A percentile compares a stretch with the other conserved stretches of the same genome.
Conservation (phyloP, 1,284 basidiomycete species). For the Moesziomyces aphidis region DNA sequence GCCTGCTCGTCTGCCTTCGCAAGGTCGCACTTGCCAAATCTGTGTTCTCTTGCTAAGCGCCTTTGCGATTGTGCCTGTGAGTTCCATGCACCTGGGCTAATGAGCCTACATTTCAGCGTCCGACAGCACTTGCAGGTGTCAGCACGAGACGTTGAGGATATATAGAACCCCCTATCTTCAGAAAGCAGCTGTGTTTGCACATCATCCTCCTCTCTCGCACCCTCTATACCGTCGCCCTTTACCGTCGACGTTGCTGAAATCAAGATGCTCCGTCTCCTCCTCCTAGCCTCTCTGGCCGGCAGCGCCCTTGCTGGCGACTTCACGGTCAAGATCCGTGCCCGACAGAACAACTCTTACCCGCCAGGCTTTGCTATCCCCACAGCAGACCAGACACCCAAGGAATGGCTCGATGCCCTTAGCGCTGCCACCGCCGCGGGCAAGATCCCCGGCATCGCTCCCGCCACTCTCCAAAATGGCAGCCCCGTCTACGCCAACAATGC, state of each 20-base stretch:
- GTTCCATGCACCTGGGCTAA: too few species aligned
- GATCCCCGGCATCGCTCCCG: slow-evolving; percentile 50
- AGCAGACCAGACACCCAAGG: slow-evolving; percentile 35
- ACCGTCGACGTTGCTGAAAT: not conserved
- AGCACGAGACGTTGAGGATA: too few species aligned
- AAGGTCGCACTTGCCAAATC: not conserved
- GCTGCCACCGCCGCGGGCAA: slow-evolving; percentile 46
- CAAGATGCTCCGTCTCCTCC: slow-evolving; percentile 27
- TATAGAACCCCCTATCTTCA: too few species aligned
- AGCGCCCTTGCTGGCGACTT: slow-evolving; percentile 38
- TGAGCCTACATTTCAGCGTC: too few species aligned
- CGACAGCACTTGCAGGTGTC: too few species aligned
- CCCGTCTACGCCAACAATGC: slow-evolving; percentile 45
- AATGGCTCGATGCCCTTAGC: slow-evolving; percentile 47
- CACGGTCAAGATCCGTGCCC: slow-evolving; percentile 36
- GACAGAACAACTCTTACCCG: slow-evolving; percentile 30
- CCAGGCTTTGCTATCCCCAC: slow-evolving; percentile 26
- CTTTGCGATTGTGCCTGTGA: too few species aligned
- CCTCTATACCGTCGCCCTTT: not conserved
- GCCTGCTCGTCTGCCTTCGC: not conserved
- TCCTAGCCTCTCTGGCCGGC: slow-evolving; percentile 28
- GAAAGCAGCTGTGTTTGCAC: too few species aligned
- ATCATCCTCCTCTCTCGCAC: not conserved
- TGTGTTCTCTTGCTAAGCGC: too few species aligned
- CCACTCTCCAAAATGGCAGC: slow-evolving; percentile 21